Evolutionary conservation across 1,139 yeast genomes (phyloP).

Genomic region (Blastobotrys petasosporus): DNA sequence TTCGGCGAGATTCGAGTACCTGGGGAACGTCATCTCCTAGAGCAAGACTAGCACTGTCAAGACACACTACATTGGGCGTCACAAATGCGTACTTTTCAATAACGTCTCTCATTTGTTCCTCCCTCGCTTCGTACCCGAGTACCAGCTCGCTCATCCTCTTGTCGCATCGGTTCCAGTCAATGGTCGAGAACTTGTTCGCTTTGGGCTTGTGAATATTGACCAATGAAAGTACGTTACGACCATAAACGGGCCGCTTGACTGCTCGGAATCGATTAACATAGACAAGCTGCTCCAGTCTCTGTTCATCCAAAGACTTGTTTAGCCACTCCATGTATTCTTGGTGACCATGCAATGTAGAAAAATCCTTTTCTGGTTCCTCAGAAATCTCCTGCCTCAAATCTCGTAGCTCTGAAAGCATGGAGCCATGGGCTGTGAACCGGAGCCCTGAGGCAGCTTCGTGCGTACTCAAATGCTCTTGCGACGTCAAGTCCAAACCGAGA

Average conservation of each 20-base stretch:
- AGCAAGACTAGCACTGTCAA: slow-evolving; percentile 61
- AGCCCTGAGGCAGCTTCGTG: slow-evolving; percentile 45
- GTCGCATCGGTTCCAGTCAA: too few species aligned
- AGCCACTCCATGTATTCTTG: slow-evolving; percentile 48
- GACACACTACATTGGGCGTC: slow-evolving; percentile 79
- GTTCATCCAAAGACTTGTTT: slow-evolving; percentile 40
- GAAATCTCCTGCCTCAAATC: slow-evolving; percentile 15
- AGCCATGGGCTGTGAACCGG: slow-evolving; percentile 43
- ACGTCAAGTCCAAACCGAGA: slow-evolving; percentile 55
- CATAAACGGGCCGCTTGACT: slow-evolving; percentile 33
- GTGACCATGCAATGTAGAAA: slow-evolving; percentile 52
- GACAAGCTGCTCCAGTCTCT: slow-evolving; percentile 49
- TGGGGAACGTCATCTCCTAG: slow-evolving; percentile 39
- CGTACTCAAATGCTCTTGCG: slow-evolving; percentile 43
- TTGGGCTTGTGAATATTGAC: slow-evolving; percentile 5
- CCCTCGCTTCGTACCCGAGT: slow-evolving; percentile 41
- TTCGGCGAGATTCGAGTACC: slow-evolving; percentile 15
- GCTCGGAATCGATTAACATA: slow-evolving; percentile 48
- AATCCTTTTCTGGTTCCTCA: slow-evolving; percentile 38
- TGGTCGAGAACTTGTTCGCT: too few species aligned
- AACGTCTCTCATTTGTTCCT: slow-evolving; percentile 41
- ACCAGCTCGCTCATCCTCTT: slow-evolving; percentile 33
- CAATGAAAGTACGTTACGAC: slow-evolving; percentile 20
- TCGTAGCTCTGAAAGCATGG: slow-evolving; percentile 26
- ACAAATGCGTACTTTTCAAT: slow-evolving; percentile 78